phyloP scores from a whole-genome alignment of 805 yeast genomes.

The Candida railenensis region DNA sequence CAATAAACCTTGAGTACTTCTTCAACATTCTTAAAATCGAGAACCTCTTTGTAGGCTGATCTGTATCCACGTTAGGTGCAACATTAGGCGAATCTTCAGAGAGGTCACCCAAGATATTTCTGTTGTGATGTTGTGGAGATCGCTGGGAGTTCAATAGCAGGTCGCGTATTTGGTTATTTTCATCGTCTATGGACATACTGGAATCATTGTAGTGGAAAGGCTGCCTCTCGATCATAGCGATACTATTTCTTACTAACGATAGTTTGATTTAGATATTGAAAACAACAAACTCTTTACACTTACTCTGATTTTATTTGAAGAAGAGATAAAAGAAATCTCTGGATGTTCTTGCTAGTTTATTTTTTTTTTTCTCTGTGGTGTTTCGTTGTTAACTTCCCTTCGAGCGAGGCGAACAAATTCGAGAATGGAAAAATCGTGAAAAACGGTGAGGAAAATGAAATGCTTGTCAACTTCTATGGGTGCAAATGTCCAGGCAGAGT shows the following conservation, averaged over 20 bases:
- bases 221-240: background rate
- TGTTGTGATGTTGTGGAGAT: background rate
- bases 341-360: background rate
- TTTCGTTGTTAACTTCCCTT: background rate
- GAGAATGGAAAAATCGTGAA: background rate
- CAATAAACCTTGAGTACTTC: slow-evolving; percentile 69
- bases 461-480: no score
- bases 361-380: background rate
- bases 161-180: background rate
- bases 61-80: no score
- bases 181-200: slow-evolving; percentile 1
- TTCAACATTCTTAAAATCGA: slow-evolving; percentile 14
- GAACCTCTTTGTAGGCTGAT: background rate
- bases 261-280: no score
- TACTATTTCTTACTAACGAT: background rate
- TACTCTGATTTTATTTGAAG: no score
- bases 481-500: background rate
- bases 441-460: background rate
- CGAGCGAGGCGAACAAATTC: background rate
- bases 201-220: slow-evolving; percentile 5
- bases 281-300: no score
- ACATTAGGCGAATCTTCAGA: no score
- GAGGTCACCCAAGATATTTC: no score
- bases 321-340: no score
- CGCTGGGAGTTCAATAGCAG: background rate